Base-by-base conservation (phyloP, 2,329 filamentous ascomycete genomes). In the Colletotrichum higginsianum region DNA sequence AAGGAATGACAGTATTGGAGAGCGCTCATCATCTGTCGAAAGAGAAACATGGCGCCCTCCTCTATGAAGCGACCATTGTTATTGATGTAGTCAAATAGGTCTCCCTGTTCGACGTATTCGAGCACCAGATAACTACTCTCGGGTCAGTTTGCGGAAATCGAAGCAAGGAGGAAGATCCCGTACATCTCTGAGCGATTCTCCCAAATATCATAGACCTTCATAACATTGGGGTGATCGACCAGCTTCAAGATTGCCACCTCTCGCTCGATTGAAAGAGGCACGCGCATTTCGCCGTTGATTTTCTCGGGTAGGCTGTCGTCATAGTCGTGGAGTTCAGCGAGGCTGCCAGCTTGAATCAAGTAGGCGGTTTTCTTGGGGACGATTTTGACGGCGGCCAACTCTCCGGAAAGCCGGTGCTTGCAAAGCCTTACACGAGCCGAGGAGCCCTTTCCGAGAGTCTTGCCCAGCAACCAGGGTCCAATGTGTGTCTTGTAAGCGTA, bases 201-300 rank as follows among this genome's bases (percentile, higher is more conserved):
- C 96, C 96, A 99, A 40, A 99, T 96, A 82, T 99, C 96, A 79
- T 96, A 96, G 12, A 99, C 85, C 75, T 93, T 94, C 81, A 98
- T 95, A 77, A 98, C 96, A 80, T 98, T 96, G 7, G 93, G 94
- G 82, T 99, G 96, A 78, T 98, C 92, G 72, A 98, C 94, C 69
- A 98, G 88, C 83, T 98, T 98, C 89, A 99, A 94, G 76, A 99
- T 97, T 42, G 96, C 95, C 50, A 99, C 95, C 80, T 99, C 96
- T 66, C 96, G 89, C 82, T 98, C 96, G 73, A 99, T 93, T 1
- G 95, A 93, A 77, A 96, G 91, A 1, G 96, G 96, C 79, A 97
- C 95, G 65, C 89, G 88, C 75, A 91, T 89, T 70, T 92, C 87
- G 50, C 91, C 90, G 61, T 89, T 86, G 46, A 87, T 84, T 71